phyloP scores from a whole-genome alignment of 2,329 filamentous ascomycete species.

The Phyllosticta citribraziliensis region DNA sequence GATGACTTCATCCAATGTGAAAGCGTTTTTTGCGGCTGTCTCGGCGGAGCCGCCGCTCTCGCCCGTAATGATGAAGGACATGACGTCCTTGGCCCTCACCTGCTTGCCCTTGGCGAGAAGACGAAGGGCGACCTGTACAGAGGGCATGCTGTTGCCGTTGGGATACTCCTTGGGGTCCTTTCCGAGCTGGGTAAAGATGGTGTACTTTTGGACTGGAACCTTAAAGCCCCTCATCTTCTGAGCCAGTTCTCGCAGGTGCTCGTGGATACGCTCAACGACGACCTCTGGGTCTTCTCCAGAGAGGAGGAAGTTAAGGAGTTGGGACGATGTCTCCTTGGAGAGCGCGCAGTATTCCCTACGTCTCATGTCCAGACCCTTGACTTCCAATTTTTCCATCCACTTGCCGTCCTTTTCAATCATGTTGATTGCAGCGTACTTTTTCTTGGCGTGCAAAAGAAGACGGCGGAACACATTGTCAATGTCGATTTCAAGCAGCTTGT shows the following conservation, averaged over 20 bases:
- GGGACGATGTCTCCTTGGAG: constrained; percentile 86
- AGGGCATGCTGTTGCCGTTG: constrained; percentile 89
- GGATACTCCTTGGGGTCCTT: constrained; percentile 91
- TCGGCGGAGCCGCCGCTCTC: constrained; percentile 53
- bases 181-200: constrained; percentile 94
- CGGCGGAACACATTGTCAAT: constrained; percentile 96
- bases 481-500: constrained; percentile 88
- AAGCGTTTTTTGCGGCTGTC: constrained; percentile 76
- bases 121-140: constrained; percentile 87
- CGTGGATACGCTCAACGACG: constrained; percentile 82
- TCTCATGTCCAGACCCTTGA: constrained; percentile 97
- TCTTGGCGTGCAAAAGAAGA: constrained; percentile 90
- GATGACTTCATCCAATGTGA: constrained; percentile 72
- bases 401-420: constrained; percentile 82
- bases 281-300: constrained; percentile 87
- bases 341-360: constrained; percentile 92
- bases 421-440: constrained; percentile 98
- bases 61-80: constrained; percentile 86
- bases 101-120: constrained; percentile 79
- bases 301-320: constrained; percentile 85
- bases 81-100: constrained; percentile 88
- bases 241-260: constrained; percentile 78
- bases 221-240: constrained; percentile 73
- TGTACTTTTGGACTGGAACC: constrained; percentile 77
- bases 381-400: constrained; percentile 87